phyloP scores from a whole-genome alignment of 2,329 filamentous ascomycete species.

The Blastomyces emzantsi region DNA sequence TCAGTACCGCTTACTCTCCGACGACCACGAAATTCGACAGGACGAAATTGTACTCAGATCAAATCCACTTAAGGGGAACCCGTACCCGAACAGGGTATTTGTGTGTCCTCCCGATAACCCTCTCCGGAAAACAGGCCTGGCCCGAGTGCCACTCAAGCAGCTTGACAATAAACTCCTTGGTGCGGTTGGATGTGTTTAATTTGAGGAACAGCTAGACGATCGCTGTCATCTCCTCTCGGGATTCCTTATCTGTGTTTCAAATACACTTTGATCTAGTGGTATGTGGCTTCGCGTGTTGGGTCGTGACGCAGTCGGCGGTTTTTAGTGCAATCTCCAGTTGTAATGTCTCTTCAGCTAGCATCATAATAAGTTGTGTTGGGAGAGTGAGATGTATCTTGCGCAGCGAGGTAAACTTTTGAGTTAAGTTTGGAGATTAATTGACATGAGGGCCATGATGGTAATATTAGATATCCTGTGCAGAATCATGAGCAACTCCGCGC shows the following conservation, averaged over 20 bases:
- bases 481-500: not conserved
- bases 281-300: not conserved
- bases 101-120: not conserved
- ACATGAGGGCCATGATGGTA: not conserved
- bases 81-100: not conserved
- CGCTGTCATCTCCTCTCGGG: not conserved
- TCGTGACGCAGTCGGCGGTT: not conserved
- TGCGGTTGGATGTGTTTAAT: not conserved
- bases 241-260: not conserved
- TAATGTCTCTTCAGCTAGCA: not conserved
- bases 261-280: not conserved
- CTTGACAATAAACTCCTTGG: not conserved
- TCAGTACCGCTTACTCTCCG: not conserved
- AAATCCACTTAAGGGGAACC: not conserved
- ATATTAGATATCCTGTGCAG: not conserved
- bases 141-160: not conserved
- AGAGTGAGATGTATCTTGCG: not conserved
- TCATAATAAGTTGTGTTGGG: not conserved
- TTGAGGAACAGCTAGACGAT: not conserved
- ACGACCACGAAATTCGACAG: not conserved
- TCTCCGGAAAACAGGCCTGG: not conserved
- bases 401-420: not conserved
- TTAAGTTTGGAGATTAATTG: not conserved
- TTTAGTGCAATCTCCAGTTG: not conserved
- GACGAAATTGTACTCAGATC: slow-evolving; percentile 1